A percentile compares a stretch with the other conserved stretches of the same genome.
phyloP scores from a whole-genome alignment of 2,329 filamentous ascomycete species.

The Verruconis gallopava region DNA sequence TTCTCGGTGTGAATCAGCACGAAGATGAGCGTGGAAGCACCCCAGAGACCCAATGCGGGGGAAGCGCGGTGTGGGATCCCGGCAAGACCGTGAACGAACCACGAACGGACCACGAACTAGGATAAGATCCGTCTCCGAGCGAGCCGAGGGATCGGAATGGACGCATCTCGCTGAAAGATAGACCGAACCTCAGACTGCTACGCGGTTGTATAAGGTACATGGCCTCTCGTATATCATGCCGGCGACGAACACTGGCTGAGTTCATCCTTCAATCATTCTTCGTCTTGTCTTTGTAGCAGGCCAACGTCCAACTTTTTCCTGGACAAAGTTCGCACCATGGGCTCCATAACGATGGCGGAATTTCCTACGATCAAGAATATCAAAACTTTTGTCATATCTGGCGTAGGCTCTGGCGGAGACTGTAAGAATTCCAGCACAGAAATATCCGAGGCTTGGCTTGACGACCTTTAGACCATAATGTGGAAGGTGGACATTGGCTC shows the following conservation, averaged over 20 bases:
- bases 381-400: conserved; percentile 58
- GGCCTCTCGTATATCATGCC: neutral
- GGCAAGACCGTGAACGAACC: too few relatives aligned
- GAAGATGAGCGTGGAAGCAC: neutral
- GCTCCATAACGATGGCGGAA: conserved; percentile 15
- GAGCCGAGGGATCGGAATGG: too few relatives aligned
- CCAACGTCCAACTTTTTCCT: too few relatives aligned
- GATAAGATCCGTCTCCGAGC: too few relatives aligned
- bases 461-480: too few relatives aligned
- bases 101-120: too few relatives aligned
- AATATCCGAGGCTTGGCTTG: too few relatives aligned
- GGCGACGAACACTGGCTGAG: too few relatives aligned
- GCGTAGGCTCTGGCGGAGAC: conserved; percentile 54
- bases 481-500: conserved; percentile 61
- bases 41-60: neutral
- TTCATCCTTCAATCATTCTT: too few relatives aligned
- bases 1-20: neutral
- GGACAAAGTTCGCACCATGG: neutral
- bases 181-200: neutral
- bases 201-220: neutral
- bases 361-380: conserved; percentile 69
- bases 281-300: too few relatives aligned
- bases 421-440: too few relatives aligned
- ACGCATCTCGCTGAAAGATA: neutral
- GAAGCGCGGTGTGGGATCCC: neutral